Base-by-base conservation (phyloP, 805 yeast species). In the Candida dendrica region DNA sequence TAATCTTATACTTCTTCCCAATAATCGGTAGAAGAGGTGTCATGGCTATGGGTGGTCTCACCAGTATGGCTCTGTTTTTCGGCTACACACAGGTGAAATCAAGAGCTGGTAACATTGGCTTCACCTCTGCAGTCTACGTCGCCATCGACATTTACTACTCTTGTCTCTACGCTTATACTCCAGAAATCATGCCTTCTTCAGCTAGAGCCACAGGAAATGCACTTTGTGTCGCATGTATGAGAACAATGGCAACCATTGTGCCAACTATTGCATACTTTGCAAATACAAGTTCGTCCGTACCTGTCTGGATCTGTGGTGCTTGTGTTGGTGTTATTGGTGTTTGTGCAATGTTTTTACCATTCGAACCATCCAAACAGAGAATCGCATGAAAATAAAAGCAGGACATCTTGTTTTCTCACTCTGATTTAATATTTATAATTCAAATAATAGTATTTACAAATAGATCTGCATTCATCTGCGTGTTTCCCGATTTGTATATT, bases 11-110 rank as follows among this genome's bases (percentile, higher is more conserved):
- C 18, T 30, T 47, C 13, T 38, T 48, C 34, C 50, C 47, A 19
- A 20, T 39, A 13, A 61, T 77, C 27, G 81, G 84, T 6, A 66
- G 84, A 56, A 69, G 77, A 51, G 84, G 84, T 8, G 69, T 81
- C 1, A 65, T 79, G 68, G 60, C 63, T 1, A 58, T 66, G 30
- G 79, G 84, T 19, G 69, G 79, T 6, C 20, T 79, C 3, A 53
- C 75, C 29, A 66, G 80, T 0, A 81, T 81, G 63, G 74, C 77
- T 2, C 68, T 80, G 37, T 56, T 81, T 43, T 79, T 79, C 51
- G 79, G 79, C 37, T 79, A 81, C 47, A 80, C 86, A 13, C 74
- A 81, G 3, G 80, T 79, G 11, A 70, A 72, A 55, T 69, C 79
- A 0, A 64, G 75, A 37, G 62, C 31, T 13, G 74, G 69, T 58